These are phyloP conservation scores for Chalciporus chontae DNA, from an alignment of 768 basidiomycete species.

Conservation along the genomic window DNA sequence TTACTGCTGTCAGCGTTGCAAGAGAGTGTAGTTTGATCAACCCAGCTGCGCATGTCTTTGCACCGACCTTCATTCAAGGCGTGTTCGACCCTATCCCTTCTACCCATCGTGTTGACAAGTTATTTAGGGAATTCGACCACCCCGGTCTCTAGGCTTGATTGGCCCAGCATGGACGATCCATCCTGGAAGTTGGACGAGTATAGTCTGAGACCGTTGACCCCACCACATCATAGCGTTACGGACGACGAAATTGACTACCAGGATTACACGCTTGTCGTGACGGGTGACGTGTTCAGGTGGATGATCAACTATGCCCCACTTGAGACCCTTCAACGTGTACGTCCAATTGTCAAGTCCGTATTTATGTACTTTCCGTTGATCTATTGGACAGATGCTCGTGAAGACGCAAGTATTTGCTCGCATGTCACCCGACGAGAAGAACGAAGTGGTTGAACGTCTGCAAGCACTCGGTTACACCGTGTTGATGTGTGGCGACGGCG, in stretches of 20 bases:
- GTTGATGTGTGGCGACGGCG: conserved; percentile 97
- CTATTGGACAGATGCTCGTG: conserved; percentile 80
- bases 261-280: conserved; percentile 89
- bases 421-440: conserved; percentile 99
- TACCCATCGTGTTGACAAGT: conserved; percentile 2
- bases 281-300: conserved; percentile 97
- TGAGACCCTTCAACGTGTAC: conserved; percentile 89
- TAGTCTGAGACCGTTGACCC: conserved; percentile 74
- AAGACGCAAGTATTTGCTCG: conserved; percentile 95
- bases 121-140: conserved; percentile 49
- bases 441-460: conserved; percentile 93
- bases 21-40: conserved; percentile 88
- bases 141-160: conserved; percentile 67
- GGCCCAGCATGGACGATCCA: conserved; percentile 90
- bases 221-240: conserved; percentile 71
- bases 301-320: conserved; percentile 93
- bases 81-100: background rate
- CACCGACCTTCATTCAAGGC: conserved; percentile 79
- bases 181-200: conserved; percentile 84
- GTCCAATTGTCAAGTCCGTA: background rate
- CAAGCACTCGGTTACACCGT: conserved; percentile 94
- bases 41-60: conserved; percentile 85
- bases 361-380: background rate
- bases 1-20: conserved; percentile 96
- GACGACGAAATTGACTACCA: conserved; percentile 69